Conservation (phyloP, 2,329 filamentous ascomycete species). For the Xylaria sp. region DNA sequence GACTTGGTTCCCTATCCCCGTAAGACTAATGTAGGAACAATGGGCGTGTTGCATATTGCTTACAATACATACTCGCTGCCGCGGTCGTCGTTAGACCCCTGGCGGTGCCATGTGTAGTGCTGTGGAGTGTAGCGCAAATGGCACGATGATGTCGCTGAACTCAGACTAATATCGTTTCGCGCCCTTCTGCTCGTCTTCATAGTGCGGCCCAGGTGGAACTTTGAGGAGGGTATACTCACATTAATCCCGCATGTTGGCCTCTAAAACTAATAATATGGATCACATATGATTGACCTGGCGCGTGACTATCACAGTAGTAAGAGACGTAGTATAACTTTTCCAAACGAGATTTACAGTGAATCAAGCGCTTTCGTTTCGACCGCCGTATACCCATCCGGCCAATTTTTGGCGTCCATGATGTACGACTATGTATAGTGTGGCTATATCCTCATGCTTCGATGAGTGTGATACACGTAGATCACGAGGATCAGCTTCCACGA, state of each 20-base stretch:
- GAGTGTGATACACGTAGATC: constrained; percentile 23
- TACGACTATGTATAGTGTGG: background rate
- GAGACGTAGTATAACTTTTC: background rate
- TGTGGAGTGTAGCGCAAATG: background rate
- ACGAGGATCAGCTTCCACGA: background rate
- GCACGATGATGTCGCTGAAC: constrained; percentile 4
- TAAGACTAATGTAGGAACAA: constrained; percentile 26
- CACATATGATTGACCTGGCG: too few species aligned
- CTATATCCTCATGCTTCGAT: background rate
- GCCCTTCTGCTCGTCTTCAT: too few species aligned
- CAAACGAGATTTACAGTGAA: constrained; percentile 15
- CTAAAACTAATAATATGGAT: too few species aligned
- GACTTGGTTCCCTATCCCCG: background rate
- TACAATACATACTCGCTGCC: background rate
- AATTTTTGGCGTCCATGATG: background rate
- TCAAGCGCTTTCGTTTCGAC: constrained; percentile 12
- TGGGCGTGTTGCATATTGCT: constrained; percentile 13
- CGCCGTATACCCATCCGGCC: background rate
- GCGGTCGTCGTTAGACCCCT: background rate
- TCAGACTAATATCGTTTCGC: constrained; percentile 5
- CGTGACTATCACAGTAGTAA: too few species aligned
- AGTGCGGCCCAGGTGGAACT: background rate
- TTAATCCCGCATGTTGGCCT: background rate
- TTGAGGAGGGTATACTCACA: background rate
- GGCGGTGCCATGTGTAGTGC: background rate